phyloP scores from a whole-genome alignment of 75 land plant genomes.

The Ceratopteris richardii region DNA sequence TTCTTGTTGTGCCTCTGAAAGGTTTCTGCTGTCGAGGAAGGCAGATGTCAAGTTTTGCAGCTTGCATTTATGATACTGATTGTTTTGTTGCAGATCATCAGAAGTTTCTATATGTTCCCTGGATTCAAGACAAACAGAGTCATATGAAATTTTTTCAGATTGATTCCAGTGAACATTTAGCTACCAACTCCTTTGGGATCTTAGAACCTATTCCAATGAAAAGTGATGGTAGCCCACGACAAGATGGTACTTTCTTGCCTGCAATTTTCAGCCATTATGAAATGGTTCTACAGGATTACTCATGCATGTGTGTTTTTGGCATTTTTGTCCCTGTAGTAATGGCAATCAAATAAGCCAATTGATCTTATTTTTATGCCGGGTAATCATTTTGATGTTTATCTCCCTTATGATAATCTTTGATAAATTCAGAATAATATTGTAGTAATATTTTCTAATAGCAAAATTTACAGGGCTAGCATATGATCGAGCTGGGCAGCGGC shows the following conservation, averaged over 20 bases:
- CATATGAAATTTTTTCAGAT: slow-evolving; percentile 81
- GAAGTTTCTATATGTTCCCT: slow-evolving; percentile 79
- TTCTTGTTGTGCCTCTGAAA: too few relatives aligned
- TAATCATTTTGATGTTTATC: slow-evolving; percentile 7
- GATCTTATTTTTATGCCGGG: slow-evolving; percentile 84
- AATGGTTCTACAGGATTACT: not conserved
- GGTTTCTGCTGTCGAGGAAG: too few relatives aligned
- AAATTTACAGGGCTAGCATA: slow-evolving; percentile 66
- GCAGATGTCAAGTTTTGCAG: too few relatives aligned
- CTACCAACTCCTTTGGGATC: slow-evolving; percentile 82
- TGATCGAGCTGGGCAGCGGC: slow-evolving; percentile 70
- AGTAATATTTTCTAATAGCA: too few relatives aligned
- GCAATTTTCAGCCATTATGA: too few relatives aligned
- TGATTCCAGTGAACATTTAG: slow-evolving; percentile 45
- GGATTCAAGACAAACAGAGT: slow-evolving; percentile 86
- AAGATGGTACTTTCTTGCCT: slow-evolving; percentile 88
- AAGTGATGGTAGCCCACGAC: slow-evolving; percentile 56
- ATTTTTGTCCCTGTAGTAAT: slow-evolving; percentile 44
- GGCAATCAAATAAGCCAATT: slow-evolving; percentile 56
- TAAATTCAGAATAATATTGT: too few relatives aligned
- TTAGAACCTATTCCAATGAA: slow-evolving; percentile 67
- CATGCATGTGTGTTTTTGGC: too few relatives aligned
- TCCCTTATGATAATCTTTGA: not conserved
- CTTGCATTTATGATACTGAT: too few relatives aligned
- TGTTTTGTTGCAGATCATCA: slow-evolving; percentile 13